Base-by-base conservation (phyloP, 2,329 filamentous ascomycete species). In the Exophiala spinifera region DNA sequence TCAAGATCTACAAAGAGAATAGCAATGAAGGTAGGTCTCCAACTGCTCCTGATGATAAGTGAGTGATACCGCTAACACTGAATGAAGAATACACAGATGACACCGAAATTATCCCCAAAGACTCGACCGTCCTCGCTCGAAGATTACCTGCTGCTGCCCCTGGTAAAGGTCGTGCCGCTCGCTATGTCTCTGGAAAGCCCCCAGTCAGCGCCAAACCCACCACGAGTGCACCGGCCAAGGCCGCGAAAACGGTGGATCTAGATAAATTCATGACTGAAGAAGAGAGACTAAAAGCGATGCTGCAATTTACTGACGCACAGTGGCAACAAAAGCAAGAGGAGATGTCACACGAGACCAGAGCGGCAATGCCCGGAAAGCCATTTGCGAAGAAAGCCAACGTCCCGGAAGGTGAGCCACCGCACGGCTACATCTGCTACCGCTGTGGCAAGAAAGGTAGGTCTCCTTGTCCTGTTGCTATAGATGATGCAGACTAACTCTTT, bases 141-240 rank as follows among this genome's bases (percentile, higher is more conserved):
- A 85, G 94, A 57, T 79, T 94, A 60, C 94, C 94, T 2, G 89
- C 94, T 5, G 78, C 83, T 49, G 90, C 91, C 67, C 86, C 86
- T 45, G 94, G 94, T 25, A 90, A 91, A 61, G 95, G 94, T 49
- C 84, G 89, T 62, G 95, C 94, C 52, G 91, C 92, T 60, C 85
- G 94, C 68, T 99, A 99, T 79, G 89, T 99, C 57, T 92, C 90
- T 15, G 94, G 94, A 56, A 96, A 95, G 73, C 95, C 95, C 83
- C 94, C 94, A 2, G 83, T 89, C 17, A 89, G 86, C 66, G 89
- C 91, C 2, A 84, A 88, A 31, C 79, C 80, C 51, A 87, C 80
- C 10, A 68, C 77, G 14, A 70, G 77, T 5, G 62, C 65, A n/a
- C 63, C 78, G 7, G 76, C 72, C 50, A 61, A 43, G 28, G 17